Evolutionary conservation across 345 rosid species (phyloP), one percentile per base, ranked within the genome.

Genomic region (Theobroma cacao): DNA sequence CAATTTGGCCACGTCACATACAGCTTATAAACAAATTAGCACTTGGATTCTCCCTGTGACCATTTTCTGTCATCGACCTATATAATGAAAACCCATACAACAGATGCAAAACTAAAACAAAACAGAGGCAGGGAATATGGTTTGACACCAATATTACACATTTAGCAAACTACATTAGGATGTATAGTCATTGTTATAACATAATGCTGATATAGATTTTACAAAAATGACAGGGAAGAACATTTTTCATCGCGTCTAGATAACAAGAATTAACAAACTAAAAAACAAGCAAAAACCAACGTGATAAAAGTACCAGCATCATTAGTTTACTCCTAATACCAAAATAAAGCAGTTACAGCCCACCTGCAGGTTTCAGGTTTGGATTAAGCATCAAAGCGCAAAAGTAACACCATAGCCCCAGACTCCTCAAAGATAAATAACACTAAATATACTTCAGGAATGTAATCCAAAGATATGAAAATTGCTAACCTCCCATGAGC

Each of bases 401-500:
- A 48, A 10, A 24, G 47, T 45, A 62, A 60, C 56, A 56, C 65
- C 74, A 66, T 28, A 77, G 50, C 40, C 14, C 62, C 28, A 77
- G 38, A 59, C 40, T 72, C 26, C 41, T 26, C 47, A 33, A 24
- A 40, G 60, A 65, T 24, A 56, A 63, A 50, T 67, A 58, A 31
- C 15, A 71, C 30, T 30, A 70, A 61, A 48, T 24, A 72, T 40
- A 36, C 2, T 26, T 41, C 28, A 50, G 34, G 38, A 56, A 72
- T n/a, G 50, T 55, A 43, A 68, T 75, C 58, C 7, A 65, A 48
- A 55, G 59, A 70, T 66, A 22, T 40, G 34, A 22, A 55, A 34
- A 58, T 36, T 48, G 77, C 82, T 81, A 24, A 90, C 95, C 95
- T 93, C 92, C 98, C 98, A 93, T 31, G 97, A 90, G 83, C 78